Evolutionary conservation across 2,329 filamentous ascomycete species (phyloP).

Genomic region (Fusarium brevicatenulatum): DNA sequence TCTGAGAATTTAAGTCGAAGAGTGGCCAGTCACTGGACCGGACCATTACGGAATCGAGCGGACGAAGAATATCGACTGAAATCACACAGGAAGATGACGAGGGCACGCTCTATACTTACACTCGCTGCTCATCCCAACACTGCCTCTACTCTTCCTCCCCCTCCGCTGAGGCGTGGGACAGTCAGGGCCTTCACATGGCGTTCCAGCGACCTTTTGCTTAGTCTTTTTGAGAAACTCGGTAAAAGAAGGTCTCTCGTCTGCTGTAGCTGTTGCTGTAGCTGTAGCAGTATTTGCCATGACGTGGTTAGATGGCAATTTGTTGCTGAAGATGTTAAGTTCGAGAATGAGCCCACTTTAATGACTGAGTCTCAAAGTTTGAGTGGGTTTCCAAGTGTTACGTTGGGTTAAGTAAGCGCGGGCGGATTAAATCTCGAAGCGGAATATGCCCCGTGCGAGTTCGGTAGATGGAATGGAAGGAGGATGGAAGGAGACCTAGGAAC

Average conservation of each 20-base stretch:
- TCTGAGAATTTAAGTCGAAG: neutral
- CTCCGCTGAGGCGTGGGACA: conserved; percentile 10
- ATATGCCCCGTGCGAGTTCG: conserved; percentile 1
- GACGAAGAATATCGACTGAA: neutral
- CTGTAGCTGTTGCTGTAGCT: neutral
- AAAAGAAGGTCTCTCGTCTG: conserved; percentile 55
- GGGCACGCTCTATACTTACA: conserved; percentile 37
- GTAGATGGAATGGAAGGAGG: neutral
- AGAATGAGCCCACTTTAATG: conserved; percentile 28
- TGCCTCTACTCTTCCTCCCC: conserved; percentile 12
- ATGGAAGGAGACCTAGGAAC: neutral
- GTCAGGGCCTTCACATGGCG: conserved; percentile 18
- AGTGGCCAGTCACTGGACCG: neutral
- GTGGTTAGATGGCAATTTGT: neutral
- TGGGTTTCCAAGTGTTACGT: conserved; percentile 5
- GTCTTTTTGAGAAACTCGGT: conserved; percentile 58
- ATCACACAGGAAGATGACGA: neutral
- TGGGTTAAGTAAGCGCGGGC: conserved; percentile 23
- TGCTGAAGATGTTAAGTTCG: conserved; percentile 9
- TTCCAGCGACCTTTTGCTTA: conserved; percentile 47
- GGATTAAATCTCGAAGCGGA: conserved; percentile 8
- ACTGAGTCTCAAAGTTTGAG: conserved; percentile 11
- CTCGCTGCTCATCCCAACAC: conserved; percentile 31
- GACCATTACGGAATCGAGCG: neutral
- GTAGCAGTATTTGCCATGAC: conserved; percentile 15